A percentile compares a stretch with the other conserved stretches of the same genome.
Conservation (phyloP, 1,139 yeast species). For the Hemisphaericaspora subhashii region DNA sequence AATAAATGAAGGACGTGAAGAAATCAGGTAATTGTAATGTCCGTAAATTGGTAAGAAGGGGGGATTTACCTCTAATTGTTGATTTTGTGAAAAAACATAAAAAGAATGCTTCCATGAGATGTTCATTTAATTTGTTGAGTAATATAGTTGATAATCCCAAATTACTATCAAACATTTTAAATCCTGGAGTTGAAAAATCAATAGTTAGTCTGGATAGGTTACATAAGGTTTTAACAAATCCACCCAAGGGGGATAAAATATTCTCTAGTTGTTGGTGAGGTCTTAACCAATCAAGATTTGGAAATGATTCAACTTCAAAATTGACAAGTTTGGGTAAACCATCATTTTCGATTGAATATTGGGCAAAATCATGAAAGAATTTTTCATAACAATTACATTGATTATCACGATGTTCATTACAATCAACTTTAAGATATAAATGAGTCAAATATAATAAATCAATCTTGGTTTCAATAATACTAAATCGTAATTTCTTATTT, state of each 20-base stretch:
- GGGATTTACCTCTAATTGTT: constrained; percentile 11
- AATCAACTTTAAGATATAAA: constrained; percentile 34
- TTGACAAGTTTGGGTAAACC: constrained; percentile 34
- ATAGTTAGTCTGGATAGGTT: constrained; percentile 27
- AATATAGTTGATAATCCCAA: constrained; percentile 31
- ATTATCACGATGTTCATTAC: constrained; percentile 27
- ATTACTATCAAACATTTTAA: constrained; percentile 39
- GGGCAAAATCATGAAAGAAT: constrained; percentile 30
- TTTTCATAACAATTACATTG: constrained; percentile 32
- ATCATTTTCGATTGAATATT: constrained; percentile 19
- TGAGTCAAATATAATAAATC: constrained; percentile 25
- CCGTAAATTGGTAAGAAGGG: constrained; percentile 20
- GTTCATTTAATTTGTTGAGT: constrained; percentile 35
- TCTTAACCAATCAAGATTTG: constrained; percentile 40
- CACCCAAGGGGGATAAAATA: constrained; percentile 34
- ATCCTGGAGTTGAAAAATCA: constrained; percentile 41
- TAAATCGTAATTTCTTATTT: constrained; percentile 26
- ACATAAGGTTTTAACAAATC: constrained; percentile 26
- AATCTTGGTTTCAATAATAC: constrained; percentile 24
- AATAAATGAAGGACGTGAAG: constrained; percentile 39
- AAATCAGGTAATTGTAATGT: constrained; percentile 39
- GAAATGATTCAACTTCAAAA: constrained; percentile 35
- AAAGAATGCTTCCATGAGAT: constrained; percentile 40
- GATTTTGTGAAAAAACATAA: constrained; percentile 22
- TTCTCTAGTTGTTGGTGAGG: constrained; percentile 38